Evolutionary conservation across 2,329 filamentous ascomycete genomes (phyloP), one percentile per base, ranked within the genome.

Genomic region (Tolypocladium paradoxum): DNA sequence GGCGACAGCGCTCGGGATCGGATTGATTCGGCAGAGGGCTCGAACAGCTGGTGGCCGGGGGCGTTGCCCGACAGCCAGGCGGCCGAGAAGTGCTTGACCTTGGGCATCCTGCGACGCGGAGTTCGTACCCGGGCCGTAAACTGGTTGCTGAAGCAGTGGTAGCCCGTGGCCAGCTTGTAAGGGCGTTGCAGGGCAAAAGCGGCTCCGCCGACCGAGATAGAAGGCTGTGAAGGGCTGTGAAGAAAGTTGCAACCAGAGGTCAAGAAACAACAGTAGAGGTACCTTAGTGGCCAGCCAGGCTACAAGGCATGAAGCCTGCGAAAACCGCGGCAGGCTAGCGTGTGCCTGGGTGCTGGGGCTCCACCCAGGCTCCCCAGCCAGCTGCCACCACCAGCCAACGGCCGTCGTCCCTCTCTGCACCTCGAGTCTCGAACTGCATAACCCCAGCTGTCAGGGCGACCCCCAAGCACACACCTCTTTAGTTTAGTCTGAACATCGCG

Each of bases 21-120:
- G 45, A 61, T 57, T 29, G 70, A 65, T 27, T 75, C 69, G 40
- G 64, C 55, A 3, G 71, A 65, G 3, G 78, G 72, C 56, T 76
- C 77, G 71, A 97, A 96, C 62, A 97, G 77, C 54, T 84, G 78
- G 67, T 88, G 85, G 56, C 89, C 92, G 22, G 88, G 83, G 52
- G 84, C 84, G 50, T 87, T 85, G 63, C 84, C 81, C 57, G 85
- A 84, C 53, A 99, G 84, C 90, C 91, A 99, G 60, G 84, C 76
- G 53, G 92, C 90, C 64, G 89, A 91, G 70, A 90, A 92, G 68
- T 83, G 84, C 66, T 88, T 84, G 64, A 96, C 83, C 70, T 87
- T 90, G 37, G 90, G 88, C 92, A 96, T 96, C 55, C 65, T 71
- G 60, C 20, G 31, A 12, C 16, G 27, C 18, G 37, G 29, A 20